Conservation (phyloP, 2,329 filamentous ascomycete species). For the Pyricularia sp. region DNA sequence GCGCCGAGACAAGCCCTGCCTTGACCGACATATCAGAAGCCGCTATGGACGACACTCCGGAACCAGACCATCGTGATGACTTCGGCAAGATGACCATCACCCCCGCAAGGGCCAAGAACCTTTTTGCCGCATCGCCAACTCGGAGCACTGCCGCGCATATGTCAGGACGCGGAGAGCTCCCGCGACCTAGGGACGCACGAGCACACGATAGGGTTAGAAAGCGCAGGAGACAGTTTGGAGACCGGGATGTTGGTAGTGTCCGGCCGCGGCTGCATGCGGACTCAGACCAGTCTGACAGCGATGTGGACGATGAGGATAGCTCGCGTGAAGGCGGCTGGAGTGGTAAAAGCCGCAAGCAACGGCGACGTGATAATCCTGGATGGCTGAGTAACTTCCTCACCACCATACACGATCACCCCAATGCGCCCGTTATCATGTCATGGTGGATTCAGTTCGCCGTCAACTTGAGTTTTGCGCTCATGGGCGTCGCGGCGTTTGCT, state of each 20-base stretch:
- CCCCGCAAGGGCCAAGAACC: slow-evolving; percentile 29
- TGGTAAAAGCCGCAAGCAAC: slow-evolving; percentile 7
- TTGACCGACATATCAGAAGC: slow-evolving; percentile 47
- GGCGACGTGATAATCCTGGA: slow-evolving; percentile 14
- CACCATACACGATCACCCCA: slow-evolving; percentile 46
- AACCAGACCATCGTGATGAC: slow-evolving; percentile 36
- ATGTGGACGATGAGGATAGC: slow-evolving; percentile 19
- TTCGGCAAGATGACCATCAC: slow-evolving; percentile 34
- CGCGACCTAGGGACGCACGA: slow-evolving; percentile 32
- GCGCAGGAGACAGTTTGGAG: slow-evolving; percentile 40
- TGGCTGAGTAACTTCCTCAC: slow-evolving; percentile 36
- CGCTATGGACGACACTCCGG: slow-evolving; percentile 37
- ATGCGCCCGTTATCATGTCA: slow-evolving; percentile 48
- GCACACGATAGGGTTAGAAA: slow-evolving; percentile 40
- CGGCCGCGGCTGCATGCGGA: slow-evolving; percentile 33
- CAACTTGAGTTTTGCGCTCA: slow-evolving; percentile 45
- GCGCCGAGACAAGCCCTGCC: slow-evolving; percentile 51
- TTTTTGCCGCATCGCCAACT: slow-evolving; percentile 8
- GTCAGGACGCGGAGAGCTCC: slow-evolving; percentile 57
- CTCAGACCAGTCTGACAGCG: slow-evolving; percentile 42
- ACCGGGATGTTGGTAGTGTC: slow-evolving; percentile 43
- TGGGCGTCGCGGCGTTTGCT: slow-evolving; percentile 34
- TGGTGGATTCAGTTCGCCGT: slow-evolving; percentile 52
- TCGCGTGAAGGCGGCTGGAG: slow-evolving; percentile 7
- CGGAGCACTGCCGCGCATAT: slow-evolving; percentile 10